Conservation (phyloP, 2,329 filamentous ascomycete species). For the Thelonectria blattea region DNA sequence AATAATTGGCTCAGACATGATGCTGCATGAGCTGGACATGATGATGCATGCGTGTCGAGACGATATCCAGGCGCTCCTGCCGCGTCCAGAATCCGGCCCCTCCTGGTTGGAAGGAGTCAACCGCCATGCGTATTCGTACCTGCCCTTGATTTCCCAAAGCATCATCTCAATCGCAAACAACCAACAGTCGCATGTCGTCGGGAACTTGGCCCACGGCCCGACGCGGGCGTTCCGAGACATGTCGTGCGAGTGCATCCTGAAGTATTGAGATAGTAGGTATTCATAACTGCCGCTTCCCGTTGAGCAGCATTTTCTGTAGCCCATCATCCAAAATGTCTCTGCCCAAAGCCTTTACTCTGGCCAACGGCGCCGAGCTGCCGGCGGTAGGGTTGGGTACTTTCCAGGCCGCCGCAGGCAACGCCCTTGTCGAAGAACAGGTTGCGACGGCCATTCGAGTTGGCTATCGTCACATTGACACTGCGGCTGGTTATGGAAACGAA, state of each 20-base stretch:
- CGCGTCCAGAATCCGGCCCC: too few species aligned
- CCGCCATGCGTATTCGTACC: too few species aligned
- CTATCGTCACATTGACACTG: constrained; percentile 2
- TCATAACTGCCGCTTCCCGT: neutral
- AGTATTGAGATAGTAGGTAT: neutral
- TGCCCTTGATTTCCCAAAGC: too few species aligned
- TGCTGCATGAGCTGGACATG: too few species aligned
- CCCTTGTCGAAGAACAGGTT: neutral
- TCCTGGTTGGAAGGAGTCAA: too few species aligned
- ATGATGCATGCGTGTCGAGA: too few species aligned
- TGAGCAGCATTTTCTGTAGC: neutral
- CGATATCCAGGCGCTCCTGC: too few species aligned
- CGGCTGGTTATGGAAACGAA: neutral
- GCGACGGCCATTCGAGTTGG: neutral
- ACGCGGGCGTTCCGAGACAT: neutral
- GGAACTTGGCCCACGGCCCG: neutral
- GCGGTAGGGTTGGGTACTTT: constrained; percentile 3
- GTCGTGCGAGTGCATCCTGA: neutral
- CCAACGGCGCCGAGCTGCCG: neutral
- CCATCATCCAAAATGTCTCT: neutral
- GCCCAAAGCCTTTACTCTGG: neutral
- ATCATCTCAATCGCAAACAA: too few species aligned
- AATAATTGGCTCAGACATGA: too few species aligned
- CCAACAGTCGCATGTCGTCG: neutral
- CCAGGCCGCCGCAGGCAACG: neutral